Percentiles rank a stretch among this genome's conserved stretches.
These are phyloP conservation scores for Mortierella antarctica DNA, from an alignment of 192 early-diverging fungal genomes.

Conservation along the genomic window DNA sequence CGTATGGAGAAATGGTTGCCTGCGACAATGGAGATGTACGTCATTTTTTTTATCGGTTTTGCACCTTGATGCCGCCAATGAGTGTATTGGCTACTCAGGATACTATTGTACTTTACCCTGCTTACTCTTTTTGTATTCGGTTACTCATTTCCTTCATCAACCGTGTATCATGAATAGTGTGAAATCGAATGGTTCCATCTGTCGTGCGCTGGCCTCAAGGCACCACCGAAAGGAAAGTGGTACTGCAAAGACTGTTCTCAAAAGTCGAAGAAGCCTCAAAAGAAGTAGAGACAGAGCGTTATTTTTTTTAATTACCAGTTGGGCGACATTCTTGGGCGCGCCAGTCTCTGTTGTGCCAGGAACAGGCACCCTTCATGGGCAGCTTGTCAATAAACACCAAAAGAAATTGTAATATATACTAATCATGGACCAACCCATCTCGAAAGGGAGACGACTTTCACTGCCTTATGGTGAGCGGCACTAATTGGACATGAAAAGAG, in stretches of 20 bases:
- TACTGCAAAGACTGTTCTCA: conserved; percentile 87
- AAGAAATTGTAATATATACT: no score
- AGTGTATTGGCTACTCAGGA: no score
- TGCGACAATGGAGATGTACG: conserved; percentile 89
- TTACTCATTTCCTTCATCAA: background rate
- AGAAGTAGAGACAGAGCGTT: conserved; percentile 33
- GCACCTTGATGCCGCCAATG: background rate
- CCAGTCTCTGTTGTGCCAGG: no score
- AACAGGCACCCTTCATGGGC: no score
- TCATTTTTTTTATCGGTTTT: conserved; percentile 4
- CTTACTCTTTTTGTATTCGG: background rate
- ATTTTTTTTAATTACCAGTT: background rate
- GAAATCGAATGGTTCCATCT: conserved; percentile 99
- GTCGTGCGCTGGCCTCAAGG: conserved; percentile 89
- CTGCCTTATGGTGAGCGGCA: no score
- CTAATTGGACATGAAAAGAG: no score
- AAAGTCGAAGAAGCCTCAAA: conserved; percentile 66
- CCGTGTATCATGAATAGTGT: conserved; percentile 63
- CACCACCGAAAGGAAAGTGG: conserved; percentile 94
- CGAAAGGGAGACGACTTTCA: no score
- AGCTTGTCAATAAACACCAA: background rate
- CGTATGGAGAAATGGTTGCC: conserved; percentile 98
- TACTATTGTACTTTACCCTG: no score
- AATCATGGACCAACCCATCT: no score
- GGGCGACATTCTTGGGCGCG: no score